Percentiles rank a stretch among this genome's conserved stretches.
These are phyloP conservation scores for Talaromyces sp. DNA, from an alignment of 2,329 filamentous ascomycete genomes.

Conservation along the genomic window DNA sequence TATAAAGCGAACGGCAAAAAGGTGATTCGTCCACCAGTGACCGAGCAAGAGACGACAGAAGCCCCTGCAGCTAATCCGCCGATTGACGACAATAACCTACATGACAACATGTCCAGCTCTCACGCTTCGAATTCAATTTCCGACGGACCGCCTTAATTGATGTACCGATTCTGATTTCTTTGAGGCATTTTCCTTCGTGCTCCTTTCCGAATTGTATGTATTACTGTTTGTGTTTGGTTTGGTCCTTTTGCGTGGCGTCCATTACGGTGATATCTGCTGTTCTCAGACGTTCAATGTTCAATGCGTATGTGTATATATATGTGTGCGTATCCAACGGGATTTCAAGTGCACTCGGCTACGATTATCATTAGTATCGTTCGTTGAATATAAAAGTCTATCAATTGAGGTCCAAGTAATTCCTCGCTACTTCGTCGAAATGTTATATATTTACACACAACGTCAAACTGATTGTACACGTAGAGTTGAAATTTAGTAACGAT, in stretches of 20 bases:
- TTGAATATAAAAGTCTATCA: background rate
- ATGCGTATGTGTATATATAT: constrained; percentile 4
- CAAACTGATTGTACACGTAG: background rate
- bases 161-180: background rate
- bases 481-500: background rate
- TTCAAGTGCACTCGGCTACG: background rate
- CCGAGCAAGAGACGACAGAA: background rate
- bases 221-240: background rate
- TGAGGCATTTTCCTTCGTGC: background rate
- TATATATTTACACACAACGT: background rate
- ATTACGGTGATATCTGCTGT: background rate
- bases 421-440: background rate
- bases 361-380: background rate
- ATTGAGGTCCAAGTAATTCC: background rate
- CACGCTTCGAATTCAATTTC: constrained; percentile 10
- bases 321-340: background rate
- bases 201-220: background rate
- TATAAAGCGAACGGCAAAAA: constrained; percentile 93
- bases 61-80: background rate
- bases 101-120: constrained; percentile 6
- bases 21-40: constrained; percentile 34
- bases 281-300: background rate
- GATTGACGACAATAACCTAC: constrained; percentile 9
- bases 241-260: background rate
- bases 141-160: background rate